Base-by-base conservation (phyloP, 2,329 filamentous ascomycete species). In the Phaeosphaeria sp. region DNA sequence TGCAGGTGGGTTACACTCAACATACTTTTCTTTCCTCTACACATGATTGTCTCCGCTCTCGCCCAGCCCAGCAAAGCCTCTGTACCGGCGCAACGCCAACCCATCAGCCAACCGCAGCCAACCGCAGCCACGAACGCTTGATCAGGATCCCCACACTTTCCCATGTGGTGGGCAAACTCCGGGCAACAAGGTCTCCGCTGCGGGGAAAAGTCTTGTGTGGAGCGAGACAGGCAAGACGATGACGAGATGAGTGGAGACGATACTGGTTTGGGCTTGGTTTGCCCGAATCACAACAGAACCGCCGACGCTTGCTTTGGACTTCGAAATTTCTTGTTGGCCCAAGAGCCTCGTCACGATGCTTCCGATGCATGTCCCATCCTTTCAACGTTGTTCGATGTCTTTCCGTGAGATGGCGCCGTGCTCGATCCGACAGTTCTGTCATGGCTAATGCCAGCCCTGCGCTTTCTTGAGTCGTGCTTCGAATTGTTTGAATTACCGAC, bases 291-390 rank as follows among this genome's bases (percentile, higher is more conserved):
- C 25, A 47, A n/a, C 56, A 22, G 21, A 33, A 33, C 33, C 41
- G n/a, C 61, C 49, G 61, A 57, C 52, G 56, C 62, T 56, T 64
- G 56, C 41, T 54, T 46, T 42, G 52, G 46, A 42, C 36, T 46
- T 46, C 44, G 50, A 59, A 60, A 58, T 48, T 54, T 60, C 48
- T 63, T 53, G 43, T 54, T 41, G 41, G 20, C 52, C 22, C 50
- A 48, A 36, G 36, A 46, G 47, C 56, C 59, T 60, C 59, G 56
- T 62, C 49, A 56, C 60, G 59, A 53, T 46, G 46, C 20, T 46
- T 17, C 22, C 43, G 33, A 17, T 11, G 10, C 20, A 5, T 30
- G 5, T 10, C 51, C 49, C 23, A 23, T 21, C 21, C 27, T 10
- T 18, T 54, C 51, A 48, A 55, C 50, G 54, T 52, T 60, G 50